phyloP scores from a whole-genome alignment of 1,139 yeast genomes.

The Taiozyma sp. region DNA sequence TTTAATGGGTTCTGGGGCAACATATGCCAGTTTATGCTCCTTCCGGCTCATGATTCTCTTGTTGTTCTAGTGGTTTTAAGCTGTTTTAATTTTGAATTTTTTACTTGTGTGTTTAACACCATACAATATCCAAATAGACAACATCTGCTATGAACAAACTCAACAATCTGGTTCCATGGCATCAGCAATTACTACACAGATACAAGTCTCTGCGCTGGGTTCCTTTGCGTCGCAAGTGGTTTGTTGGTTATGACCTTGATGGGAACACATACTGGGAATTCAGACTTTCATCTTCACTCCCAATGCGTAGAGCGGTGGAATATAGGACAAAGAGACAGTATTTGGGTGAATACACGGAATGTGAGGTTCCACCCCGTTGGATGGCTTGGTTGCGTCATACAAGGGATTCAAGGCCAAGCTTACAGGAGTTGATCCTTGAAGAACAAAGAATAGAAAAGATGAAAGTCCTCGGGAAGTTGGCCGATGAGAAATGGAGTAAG shows the following conservation, averaged over 20 bases:
- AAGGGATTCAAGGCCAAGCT: slow-evolving; percentile 51
- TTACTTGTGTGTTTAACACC: background rate
- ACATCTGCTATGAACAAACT: slow-evolving; percentile 31
- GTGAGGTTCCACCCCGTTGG: slow-evolving; percentile 61
- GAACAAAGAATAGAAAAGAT: slow-evolving; percentile 49
- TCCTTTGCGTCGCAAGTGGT: slow-evolving; percentile 52
- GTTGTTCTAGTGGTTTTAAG: background rate
- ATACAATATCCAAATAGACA: background rate
- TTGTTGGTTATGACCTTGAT: slow-evolving; percentile 58
- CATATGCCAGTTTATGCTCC: slow-evolving; percentile 11
- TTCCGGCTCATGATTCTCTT: background rate
- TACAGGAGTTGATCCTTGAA: slow-evolving; percentile 57
- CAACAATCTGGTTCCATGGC: slow-evolving; percentile 26
- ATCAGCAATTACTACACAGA: slow-evolving; percentile 41
- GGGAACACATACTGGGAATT: slow-evolving; percentile 89
- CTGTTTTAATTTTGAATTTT: slow-evolving; percentile 1
- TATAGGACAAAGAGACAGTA: slow-evolving; percentile 27
- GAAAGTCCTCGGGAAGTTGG: slow-evolving; percentile 50
- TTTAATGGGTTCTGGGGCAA: slow-evolving; percentile 27
- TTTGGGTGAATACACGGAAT: slow-evolving; percentile 31
- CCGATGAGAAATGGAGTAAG: slow-evolving; percentile 52
- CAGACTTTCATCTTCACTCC: slow-evolving; percentile 27
- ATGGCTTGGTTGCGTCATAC: slow-evolving; percentile 73
- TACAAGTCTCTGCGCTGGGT: slow-evolving; percentile 59
- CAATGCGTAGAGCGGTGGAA: slow-evolving; percentile 34